phyloP scores from a whole-genome alignment of 176 grass and related monocot genomes.

The Bonia amplexicaulis region DNA sequence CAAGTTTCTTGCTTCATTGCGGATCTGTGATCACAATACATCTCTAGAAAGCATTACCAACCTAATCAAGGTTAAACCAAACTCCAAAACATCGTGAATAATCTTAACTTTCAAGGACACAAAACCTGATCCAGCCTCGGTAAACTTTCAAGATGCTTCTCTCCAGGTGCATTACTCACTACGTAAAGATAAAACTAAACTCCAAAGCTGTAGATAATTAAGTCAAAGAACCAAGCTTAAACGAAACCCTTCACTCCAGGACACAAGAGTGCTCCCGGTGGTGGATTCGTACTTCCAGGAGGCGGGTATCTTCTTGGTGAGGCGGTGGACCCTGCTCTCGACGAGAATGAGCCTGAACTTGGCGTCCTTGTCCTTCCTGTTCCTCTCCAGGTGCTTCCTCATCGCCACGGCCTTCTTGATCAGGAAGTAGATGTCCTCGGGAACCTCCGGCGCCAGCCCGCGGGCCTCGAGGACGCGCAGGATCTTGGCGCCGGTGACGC shows the following conservation, averaged over 20 bases:
- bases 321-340: constrained; percentile 79
- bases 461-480: constrained; percentile 65
- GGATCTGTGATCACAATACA: background rate
- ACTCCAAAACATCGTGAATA: background rate
- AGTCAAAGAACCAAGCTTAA: constrained; percentile 4
- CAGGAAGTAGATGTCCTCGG: constrained; percentile 83
- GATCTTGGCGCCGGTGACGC: constrained; percentile 64
- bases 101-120: background rate
- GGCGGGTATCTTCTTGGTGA: constrained; percentile 62
- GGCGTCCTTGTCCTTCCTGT: constrained; percentile 70
- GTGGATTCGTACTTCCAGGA: constrained; percentile 40
- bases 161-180: background rate
- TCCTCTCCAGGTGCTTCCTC: constrained; percentile 84
- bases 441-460: constrained; percentile 60
- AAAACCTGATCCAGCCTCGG: background rate
- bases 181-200: background rate
- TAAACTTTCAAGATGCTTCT: background rate
- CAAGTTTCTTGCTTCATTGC: constrained; percentile 5
- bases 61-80: background rate
- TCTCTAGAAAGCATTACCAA: background rate
- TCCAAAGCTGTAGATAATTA: background rate
- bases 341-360: constrained; percentile 81
- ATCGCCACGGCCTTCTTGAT: constrained; percentile 87
- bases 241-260: constrained; percentile 2
- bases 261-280: constrained; percentile 35